Evolutionary conservation across 2,329 filamentous ascomycete genomes (phyloP).

Genomic region (Myriosclerotinia scirpicola): DNA sequence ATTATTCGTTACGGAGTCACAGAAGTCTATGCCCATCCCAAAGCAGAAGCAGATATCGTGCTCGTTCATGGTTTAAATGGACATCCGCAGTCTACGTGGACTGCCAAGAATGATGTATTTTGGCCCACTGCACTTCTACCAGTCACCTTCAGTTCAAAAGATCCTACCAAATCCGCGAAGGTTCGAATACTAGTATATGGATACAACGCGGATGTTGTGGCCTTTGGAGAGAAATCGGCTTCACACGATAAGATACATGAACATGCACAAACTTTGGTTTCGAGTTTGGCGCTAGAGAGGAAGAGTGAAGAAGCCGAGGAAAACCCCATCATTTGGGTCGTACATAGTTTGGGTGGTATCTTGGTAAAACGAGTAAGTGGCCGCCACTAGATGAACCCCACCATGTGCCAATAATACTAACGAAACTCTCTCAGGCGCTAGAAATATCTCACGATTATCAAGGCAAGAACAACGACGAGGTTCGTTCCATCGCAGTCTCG

Average conservation of each 20-base stretch:
- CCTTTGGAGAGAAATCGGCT: constrained; percentile 49
- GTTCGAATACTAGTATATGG: constrained; percentile 71
- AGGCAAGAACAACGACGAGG: constrained; percentile 59
- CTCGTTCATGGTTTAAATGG: constrained; percentile 72
- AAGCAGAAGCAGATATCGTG: constrained; percentile 63
- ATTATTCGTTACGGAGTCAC: constrained; percentile 59
- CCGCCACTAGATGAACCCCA: background rate
- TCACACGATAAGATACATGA: constrained; percentile 64
- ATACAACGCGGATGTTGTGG: constrained; percentile 66
- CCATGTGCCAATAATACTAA: background rate
- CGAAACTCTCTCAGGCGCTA: constrained; percentile 46
- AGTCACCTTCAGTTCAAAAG: constrained; percentile 48
- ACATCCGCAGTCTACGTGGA: constrained; percentile 63
- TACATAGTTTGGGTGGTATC: constrained; percentile 72
- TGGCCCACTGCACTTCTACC: constrained; percentile 72
- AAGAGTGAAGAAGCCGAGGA: constrained; percentile 55
- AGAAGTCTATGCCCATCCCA: constrained; percentile 57
- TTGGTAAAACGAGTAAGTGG: constrained; percentile 58
- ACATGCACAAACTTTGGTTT: constrained; percentile 68
- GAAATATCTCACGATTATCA: constrained; percentile 64
- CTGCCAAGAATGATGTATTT: constrained; percentile 55
- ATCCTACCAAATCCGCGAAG: constrained; percentile 44
- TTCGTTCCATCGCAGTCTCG: constrained; percentile 68
- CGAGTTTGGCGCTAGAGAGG: constrained; percentile 62
- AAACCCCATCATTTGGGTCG: constrained; percentile 74